These are phyloP conservation scores for Pyrenophora tritici-repentis DNA, from an alignment of 2,329 filamentous ascomycete genomes.

Conservation along the genomic window DNA sequence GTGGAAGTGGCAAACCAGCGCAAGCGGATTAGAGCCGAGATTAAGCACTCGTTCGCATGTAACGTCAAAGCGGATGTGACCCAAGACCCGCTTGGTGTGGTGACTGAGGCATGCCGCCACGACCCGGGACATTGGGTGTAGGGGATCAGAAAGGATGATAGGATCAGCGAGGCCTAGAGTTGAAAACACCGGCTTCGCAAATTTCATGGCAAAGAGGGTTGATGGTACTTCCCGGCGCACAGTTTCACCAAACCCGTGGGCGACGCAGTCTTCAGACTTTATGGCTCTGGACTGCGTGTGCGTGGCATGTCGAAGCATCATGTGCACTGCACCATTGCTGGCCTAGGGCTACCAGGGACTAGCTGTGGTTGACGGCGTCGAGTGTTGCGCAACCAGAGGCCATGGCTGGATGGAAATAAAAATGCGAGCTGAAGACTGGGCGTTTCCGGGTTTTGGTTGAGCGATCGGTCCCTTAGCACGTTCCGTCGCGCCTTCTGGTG, in stretches of 20 bases:
- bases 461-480: neutral
- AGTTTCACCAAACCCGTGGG: conserved; percentile 8
- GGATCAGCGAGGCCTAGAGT: neutral
- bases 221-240: neutral
- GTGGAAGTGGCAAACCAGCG: conserved; percentile 2
- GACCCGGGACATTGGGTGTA: conserved; percentile 20
- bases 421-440: neutral
- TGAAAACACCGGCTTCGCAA: conserved; percentile 2
- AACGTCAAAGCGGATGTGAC: conserved; percentile 18
- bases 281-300: neutral
- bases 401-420: conserved; percentile 1
- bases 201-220: neutral
- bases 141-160: neutral
- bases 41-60: conserved; percentile 16
- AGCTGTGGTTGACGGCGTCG: conserved; percentile 4
- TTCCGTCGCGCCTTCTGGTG: conserved; percentile 2
- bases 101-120: conserved; percentile 16
- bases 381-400: conserved; percentile 10
- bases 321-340: conserved; percentile 1
- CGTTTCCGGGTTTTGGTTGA: conserved; percentile 4
- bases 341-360: conserved; percentile 3
- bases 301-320: conserved; percentile 9
- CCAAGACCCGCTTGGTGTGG: conserved; percentile 16
- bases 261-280: conserved; percentile 3
- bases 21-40: conserved; percentile 16